Evolutionary conservation across 139 green algal species (phyloP), one percentile per base, ranked within the genome.

Genomic region (Asterochloris sp.): DNA sequence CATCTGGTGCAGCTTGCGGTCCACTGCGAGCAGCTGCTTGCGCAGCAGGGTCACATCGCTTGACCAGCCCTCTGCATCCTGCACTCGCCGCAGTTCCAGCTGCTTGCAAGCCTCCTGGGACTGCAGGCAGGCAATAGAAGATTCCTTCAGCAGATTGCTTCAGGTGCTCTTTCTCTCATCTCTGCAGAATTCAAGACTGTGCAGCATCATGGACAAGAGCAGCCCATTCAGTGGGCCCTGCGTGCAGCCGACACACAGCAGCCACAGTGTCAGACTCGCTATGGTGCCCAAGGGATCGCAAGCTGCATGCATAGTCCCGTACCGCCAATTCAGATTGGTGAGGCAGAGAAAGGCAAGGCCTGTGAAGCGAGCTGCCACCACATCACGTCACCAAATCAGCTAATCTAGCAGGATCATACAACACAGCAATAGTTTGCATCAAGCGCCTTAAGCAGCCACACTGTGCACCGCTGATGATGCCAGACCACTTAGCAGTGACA

Each of bases 1-100:
- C 90, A 94, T 93, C 84, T 94, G 88, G 62, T 94, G 91, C 80
- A 97, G 85, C 82, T 91, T 91, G 23, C 92, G 84, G 74, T 97
- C 92, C 19, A 94, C 88, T 14, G 88, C 91, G 0, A 79, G 79
- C 62, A 96, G 86, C 82, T 88, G 88, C 83, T 92, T 91, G 68
- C 92, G 89, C 84, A 96, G 89, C 47, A 88, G 62, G 12, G 87
- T 89, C n/a, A 95, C 85, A 78, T 96, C 92, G 26, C 80, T 86
- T 1, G 80, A 86, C 86, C 90, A 96, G 60, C 92, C 92, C 80
- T 95, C 90, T 81, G 92, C 82, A 81, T 96, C 92, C 69, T 91
- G 74, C 23, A 86, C 84, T 19, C 88, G 80, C 69, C 91, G 86
- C 38, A 81, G 23, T 74, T 91, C 88, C 69, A 92, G 81, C 75